These are phyloP conservation scores for Thalassiosira pacifica DNA, from an alignment of 352 stramenopile genomes.

Conservation along the genomic window DNA sequence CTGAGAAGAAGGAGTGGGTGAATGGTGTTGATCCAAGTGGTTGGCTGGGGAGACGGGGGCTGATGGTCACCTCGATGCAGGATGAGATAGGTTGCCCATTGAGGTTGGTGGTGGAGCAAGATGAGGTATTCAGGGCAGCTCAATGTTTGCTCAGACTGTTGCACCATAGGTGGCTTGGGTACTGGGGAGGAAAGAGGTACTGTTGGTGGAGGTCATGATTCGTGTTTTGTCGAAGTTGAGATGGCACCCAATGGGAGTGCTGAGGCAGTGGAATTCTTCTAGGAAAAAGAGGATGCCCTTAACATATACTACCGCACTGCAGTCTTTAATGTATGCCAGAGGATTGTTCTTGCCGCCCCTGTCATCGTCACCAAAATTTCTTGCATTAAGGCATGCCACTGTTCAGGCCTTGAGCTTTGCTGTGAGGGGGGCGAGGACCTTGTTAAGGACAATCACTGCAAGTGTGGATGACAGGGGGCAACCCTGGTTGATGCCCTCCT, in stretches of 20 bases:
- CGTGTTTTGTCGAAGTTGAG: neutral
- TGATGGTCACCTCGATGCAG: neutral
- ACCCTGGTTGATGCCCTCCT: slow-evolving; percentile 48
- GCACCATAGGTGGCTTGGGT: no score
- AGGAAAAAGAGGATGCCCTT: neutral
- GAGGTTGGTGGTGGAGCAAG: neutral
- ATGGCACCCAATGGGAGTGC: neutral
- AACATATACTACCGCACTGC: neutral
- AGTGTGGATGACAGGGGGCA: slow-evolving; percentile 48
- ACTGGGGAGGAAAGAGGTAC: neutral
- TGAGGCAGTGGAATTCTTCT: neutral
- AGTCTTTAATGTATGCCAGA: neutral
- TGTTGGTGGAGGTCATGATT: neutral
- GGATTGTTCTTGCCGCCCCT: no score
- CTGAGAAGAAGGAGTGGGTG: neutral
- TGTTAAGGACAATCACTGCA: slow-evolving; percentile 23
- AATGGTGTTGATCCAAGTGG: neutral
- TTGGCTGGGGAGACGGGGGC: neutral
- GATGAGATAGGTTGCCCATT: neutral
- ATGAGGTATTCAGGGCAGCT: neutral
- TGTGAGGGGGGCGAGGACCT: neutral
- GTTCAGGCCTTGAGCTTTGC: no score
- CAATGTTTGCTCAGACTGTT: no score
- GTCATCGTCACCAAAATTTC: no score
- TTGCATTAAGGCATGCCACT: no score